phyloP scores from a whole-genome alignment of 73 alveolate genomes.

The Paramecium primaurelia region DNA sequence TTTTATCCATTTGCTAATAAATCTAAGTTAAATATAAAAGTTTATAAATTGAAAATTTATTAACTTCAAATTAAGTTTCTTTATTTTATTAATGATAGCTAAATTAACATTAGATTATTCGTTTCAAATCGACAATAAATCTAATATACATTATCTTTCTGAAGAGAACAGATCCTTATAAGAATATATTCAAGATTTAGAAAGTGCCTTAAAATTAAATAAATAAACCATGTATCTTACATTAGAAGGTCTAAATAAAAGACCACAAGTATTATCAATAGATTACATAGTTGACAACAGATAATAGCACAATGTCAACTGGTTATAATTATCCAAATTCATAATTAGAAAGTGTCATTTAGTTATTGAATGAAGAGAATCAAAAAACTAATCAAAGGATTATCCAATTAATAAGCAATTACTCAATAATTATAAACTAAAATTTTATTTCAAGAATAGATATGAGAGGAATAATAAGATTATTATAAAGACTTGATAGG shows the following conservation, averaged over 20 bases:
- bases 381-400: neutral
- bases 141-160: constrained; percentile 51
- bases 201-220: constrained; percentile 40
- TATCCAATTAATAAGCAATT: neutral
- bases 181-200: constrained; percentile 39
- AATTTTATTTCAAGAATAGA: constrained; percentile 30
- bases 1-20: neutral
- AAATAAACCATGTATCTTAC: constrained; percentile 49
- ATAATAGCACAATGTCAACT: neutral
- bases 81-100: neutral
- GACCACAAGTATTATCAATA: neutral
- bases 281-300: neutral
- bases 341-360: neutral
- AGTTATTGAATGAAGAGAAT: neutral
- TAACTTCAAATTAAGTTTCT: too few species aligned
- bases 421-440: neutral
- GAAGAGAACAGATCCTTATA: constrained; percentile 5
- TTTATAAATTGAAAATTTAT: neutral
- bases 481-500: constrained; percentile 42
- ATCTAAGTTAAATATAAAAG: neutral
- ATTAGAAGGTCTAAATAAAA: neutral
- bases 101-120: neutral
- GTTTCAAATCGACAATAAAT: neutral
- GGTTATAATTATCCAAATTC: neutral
- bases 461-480: constrained; percentile 14